Base-by-base conservation (phyloP, 2,329 filamentous ascomycete genomes). In the Coniochaeta sp. region DNA sequence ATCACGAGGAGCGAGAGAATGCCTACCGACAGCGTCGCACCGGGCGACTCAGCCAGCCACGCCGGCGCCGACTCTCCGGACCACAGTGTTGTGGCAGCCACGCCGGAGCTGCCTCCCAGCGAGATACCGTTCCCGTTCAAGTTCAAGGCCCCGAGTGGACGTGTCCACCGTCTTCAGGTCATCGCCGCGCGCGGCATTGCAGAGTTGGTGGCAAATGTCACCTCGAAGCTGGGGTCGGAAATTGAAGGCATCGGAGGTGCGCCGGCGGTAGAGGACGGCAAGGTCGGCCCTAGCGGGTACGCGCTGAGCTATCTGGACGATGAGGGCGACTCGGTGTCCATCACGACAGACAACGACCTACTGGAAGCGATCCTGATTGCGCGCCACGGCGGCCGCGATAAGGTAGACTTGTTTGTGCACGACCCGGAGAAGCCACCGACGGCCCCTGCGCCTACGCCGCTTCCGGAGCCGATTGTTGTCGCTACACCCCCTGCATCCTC, bases 321-420 rank as follows among this genome's bases (percentile, higher is more conserved):
- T 67, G 95, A 99, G 71, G 93, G 95, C 60, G 95, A 99, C 72
- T 93, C 91, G 0, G 92, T 99, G 17, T 96, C 93, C 44, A 96
- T 99, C 72, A 99, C 95, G 12, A 96, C 93, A 0, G 92, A 98
- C 70, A 89, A 93, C 65, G 95, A 99, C 71, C 83, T 99, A 47
- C 77, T 95, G 2, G 95, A 99, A 74, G 92, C 95, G 1, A 91
- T 99, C 65, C 81, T 88, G 22, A 83, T 98, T 30, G 91, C 93
- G 4, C 88, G 91, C 62, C 87, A 89, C 61, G 82, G 84, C 54
- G 86, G 81, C 66, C 87, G 86, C 54, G 95, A 98, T 67, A 99
- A 99, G 81, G 95, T 99, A 22, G 95, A 99, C 69, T 82, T 99
- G 17, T 98, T 96, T 68, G 93, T 98, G 14, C 95, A 99, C 72